phyloP scores from a whole-genome alignment of 169 alveolate species.

The Cryptosporidium muris region DNA sequence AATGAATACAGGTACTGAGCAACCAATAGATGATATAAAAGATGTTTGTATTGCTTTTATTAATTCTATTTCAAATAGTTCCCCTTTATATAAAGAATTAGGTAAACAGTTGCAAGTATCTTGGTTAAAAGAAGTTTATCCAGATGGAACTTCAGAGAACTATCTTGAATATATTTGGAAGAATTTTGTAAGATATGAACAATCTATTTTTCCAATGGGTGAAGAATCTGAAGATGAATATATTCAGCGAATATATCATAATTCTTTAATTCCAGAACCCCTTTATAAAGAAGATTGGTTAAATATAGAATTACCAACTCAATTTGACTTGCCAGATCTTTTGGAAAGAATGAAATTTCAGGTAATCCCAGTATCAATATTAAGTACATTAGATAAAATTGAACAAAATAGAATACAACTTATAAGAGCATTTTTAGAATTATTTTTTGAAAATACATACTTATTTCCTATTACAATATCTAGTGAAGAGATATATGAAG shows the following conservation, averaged over 20 bases:
- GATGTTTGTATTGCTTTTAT: slow-evolving; percentile 32
- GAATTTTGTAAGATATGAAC: slow-evolving; percentile 40
- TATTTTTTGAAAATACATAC: slow-evolving; percentile 51
- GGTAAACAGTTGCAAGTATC: slow-evolving; percentile 12
- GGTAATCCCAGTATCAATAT: slow-evolving; percentile 9
- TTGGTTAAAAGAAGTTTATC: not conserved
- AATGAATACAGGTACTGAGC: slow-evolving; percentile 1
- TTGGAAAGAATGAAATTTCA: slow-evolving; percentile 5
- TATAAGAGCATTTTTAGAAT: slow-evolving; percentile 47
- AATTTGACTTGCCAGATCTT: slow-evolving; percentile 53
- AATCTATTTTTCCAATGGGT: slow-evolving; percentile 40
- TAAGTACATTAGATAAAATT: slow-evolving; percentile 26
- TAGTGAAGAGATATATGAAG: slow-evolving; percentile 19
- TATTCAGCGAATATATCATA: slow-evolving; percentile 22
- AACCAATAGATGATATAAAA: slow-evolving; percentile 29
- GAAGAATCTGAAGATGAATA: slow-evolving; percentile 47
- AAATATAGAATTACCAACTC: slow-evolving; percentile 30
- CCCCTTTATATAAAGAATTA: slow-evolving; percentile 1
- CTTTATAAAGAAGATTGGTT: slow-evolving; percentile 41
- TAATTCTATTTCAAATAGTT: not conserved
- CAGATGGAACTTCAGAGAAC: slow-evolving; percentile 3
- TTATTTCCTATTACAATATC: slow-evolving; percentile 19
- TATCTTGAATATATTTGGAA: slow-evolving; percentile 38
- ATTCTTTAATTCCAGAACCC: slow-evolving; percentile 49
- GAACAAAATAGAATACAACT: slow-evolving; percentile 11